These are phyloP conservation scores for Phialophora expanda DNA, from an alignment of 2,329 filamentous ascomycete species.

Conservation along the genomic window DNA sequence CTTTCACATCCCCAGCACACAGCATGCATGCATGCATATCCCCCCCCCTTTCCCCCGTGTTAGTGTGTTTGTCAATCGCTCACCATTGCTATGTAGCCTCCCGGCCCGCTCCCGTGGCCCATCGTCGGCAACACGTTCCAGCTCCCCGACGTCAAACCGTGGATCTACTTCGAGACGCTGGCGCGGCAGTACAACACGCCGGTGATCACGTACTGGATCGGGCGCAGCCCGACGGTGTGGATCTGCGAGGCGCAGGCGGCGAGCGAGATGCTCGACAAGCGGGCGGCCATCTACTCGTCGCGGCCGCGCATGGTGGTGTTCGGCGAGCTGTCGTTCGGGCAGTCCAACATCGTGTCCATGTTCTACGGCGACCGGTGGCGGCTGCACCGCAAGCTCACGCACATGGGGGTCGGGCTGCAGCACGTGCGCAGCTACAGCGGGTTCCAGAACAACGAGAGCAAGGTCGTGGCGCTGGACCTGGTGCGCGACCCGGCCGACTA, in stretches of 20 bases:
- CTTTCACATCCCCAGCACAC: not conserved
- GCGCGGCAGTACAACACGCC: constrained; percentile 57
- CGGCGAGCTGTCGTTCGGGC: constrained; percentile 41
- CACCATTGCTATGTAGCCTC: constrained; percentile 49
- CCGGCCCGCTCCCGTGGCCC: constrained; percentile 60
- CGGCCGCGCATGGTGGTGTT: constrained; percentile 43
- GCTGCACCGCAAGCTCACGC: constrained; percentile 58
- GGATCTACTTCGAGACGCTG: constrained; percentile 63
- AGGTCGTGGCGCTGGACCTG: constrained; percentile 56
- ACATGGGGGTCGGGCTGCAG: constrained; percentile 60
- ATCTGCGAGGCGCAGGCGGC: constrained; percentile 42
- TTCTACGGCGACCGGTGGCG: constrained; percentile 48
- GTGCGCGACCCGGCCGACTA: constrained; percentile 45
- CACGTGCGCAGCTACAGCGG: constrained; percentile 59
- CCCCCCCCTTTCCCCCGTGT: too few species aligned
- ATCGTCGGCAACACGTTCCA: constrained; percentile 63
- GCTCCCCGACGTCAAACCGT: constrained; percentile 61
- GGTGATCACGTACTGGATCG: constrained; percentile 63
- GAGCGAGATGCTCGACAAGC: constrained; percentile 44
- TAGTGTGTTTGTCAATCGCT: too few species aligned
- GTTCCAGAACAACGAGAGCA: constrained; percentile 65
- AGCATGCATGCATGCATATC: not conserved
- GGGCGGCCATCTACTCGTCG: constrained; percentile 44
- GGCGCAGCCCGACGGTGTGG: constrained; percentile 45
- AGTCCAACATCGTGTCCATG: constrained; percentile 52